phyloP scores from a whole-genome alignment of 2,329 filamentous ascomycete species.

The Cercospora nicotianae region DNA sequence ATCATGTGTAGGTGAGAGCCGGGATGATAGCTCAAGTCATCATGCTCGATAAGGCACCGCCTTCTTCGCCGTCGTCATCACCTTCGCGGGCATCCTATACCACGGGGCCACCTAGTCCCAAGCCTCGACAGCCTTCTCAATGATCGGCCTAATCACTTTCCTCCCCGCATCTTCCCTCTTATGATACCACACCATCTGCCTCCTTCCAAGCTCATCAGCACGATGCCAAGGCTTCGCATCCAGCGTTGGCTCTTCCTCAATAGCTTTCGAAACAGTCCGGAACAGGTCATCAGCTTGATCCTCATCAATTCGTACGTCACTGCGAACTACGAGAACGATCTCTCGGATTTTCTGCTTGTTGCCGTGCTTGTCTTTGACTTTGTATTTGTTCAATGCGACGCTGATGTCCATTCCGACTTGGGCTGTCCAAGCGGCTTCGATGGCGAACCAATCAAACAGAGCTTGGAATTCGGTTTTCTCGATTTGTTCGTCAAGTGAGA shows the following conservation, averaged over 20 bases:
- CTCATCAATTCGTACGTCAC: conserved; percentile 48
- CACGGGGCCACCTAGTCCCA: conserved; percentile 39
- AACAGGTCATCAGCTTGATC: conserved; percentile 48
- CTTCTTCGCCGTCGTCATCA: not conserved
- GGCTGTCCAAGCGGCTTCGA: conserved; percentile 52
- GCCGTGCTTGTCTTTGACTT: conserved; percentile 41
- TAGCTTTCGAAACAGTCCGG: conserved; percentile 42
- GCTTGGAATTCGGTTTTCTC: conserved; percentile 49
- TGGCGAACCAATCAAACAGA: conserved; percentile 52
- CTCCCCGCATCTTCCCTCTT: conserved; percentile 41
- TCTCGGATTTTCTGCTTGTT: conserved; percentile 51
- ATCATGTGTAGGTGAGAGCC: no score
- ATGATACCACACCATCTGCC: conserved; percentile 53
- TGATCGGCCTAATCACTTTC: conserved; percentile 49
- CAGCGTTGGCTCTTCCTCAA: conserved; percentile 44
- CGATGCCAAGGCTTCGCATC: conserved; percentile 48
- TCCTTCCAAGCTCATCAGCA: conserved; percentile 43
- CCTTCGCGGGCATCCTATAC: not conserved
- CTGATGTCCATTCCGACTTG: conserved; percentile 48
- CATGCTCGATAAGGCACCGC: not conserved
- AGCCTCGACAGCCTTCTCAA: conserved; percentile 46
- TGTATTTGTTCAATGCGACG: conserved; percentile 51
- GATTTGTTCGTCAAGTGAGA: conserved; percentile 50
- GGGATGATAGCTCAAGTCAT: not conserved
- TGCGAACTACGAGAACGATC: conserved; percentile 48